Conservation (phyloP, 1,139 yeast genomes). For the Geotrichum reessii region DNA sequence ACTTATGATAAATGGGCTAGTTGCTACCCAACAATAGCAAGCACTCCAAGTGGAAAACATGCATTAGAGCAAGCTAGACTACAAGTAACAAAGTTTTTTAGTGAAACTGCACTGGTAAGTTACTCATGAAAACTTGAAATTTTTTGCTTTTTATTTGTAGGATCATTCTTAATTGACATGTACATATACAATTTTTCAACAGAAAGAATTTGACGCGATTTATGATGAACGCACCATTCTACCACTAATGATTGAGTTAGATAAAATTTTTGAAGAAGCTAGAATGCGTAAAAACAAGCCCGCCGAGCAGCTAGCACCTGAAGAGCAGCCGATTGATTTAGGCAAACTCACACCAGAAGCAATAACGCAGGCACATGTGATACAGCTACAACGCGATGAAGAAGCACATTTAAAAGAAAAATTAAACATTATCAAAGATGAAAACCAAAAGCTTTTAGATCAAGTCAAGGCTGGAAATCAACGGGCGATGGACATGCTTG, state of each 20-base stretch:
- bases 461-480: neutral
- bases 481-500: conserved; percentile 3
- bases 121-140: neutral
- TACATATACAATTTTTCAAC: neutral
- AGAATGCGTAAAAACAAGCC: conserved; percentile 30
- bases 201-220: conserved; percentile 59
- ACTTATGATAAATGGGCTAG: conserved; percentile 54
- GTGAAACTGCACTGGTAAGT: conserved; percentile 41
- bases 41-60: conserved; percentile 46
- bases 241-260: conserved; percentile 56
- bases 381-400: conserved; percentile 23
- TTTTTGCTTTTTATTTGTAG: neutral
- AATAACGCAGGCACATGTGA: conserved; percentile 31
- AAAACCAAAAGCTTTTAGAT: conserved; percentile 1
- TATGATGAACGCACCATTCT: conserved; percentile 58
- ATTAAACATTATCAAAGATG: conserved; percentile 3
- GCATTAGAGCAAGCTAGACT: conserved; percentile 53
- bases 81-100: conserved; percentile 62
- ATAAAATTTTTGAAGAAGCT: conserved; percentile 57
- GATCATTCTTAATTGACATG: neutral
- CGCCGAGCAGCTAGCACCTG: conserved; percentile 1
- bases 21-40: conserved; percentile 61
- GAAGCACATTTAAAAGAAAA: conserved; percentile 1
- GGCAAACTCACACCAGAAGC: conserved; percentile 32
- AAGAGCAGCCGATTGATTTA: conserved; percentile 26